Conservation (phyloP, 345 rosid genomes). For the Clausena lansium region DNA sequence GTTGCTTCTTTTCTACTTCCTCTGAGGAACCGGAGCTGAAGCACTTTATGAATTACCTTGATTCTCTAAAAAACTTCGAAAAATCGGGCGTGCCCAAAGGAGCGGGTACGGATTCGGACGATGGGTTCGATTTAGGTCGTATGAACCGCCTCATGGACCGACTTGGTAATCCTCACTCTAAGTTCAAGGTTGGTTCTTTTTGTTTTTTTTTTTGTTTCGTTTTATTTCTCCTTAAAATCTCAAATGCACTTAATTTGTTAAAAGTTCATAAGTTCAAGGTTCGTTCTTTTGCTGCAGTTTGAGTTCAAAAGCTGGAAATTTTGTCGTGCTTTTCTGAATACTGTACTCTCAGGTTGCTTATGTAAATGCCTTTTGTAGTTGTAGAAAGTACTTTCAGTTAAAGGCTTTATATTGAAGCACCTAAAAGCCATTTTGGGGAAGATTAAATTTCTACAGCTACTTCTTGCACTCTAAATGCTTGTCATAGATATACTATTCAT, state of each 20-base stretch:
- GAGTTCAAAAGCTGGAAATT: not conserved
- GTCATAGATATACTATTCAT: not conserved
- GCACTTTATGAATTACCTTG: constrained; percentile 59
- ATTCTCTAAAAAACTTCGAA: constrained; percentile 86
- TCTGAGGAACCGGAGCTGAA: constrained; percentile 50
- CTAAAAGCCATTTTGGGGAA: not conserved
- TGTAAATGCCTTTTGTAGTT: not conserved
- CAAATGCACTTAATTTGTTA: not conserved
- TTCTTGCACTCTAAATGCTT: not conserved
- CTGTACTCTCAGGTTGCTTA: too few relatives aligned
- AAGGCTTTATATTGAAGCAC: not conserved
- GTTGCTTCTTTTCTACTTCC: constrained; percentile 22
- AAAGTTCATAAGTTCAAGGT: too few relatives aligned
- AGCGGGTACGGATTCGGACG: constrained; percentile 83
- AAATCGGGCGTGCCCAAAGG: constrained; percentile 75
- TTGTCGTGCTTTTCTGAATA: not conserved
- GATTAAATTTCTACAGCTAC: not conserved
- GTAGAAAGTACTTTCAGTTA: not conserved
- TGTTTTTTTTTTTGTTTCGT: too few relatives aligned
- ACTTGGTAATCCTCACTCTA: constrained; percentile 71
- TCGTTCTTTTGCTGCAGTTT: not conserved
- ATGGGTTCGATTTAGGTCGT: constrained; percentile 81
- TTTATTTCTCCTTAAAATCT: not conserved
- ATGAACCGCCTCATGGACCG: constrained; percentile 74
- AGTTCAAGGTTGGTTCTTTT: constrained; percentile 54